Evolutionary conservation across 495 filamentous ascomycete genomes (phyloP), one percentile per base, ranked within the genome.

Genomic region (Xylaria flabelliformis): DNA sequence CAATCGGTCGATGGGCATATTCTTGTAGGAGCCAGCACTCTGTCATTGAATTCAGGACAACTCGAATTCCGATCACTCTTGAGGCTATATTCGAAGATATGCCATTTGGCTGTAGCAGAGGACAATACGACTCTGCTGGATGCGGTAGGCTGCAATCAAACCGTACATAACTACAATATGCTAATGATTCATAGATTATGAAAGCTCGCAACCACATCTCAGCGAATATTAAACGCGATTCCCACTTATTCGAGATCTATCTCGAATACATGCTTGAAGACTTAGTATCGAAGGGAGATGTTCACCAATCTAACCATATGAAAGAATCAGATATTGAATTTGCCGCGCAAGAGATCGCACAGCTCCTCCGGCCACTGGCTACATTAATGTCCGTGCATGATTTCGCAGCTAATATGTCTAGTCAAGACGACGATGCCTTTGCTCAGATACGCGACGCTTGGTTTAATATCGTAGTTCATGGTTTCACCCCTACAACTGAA

Each of bases 391-490:
- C 91, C 32, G 82, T 80, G 48, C 83, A 89, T 71, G 85, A 86
- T 26, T 74, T 84, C 6, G 74, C 80, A 19, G 74, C 82, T 9
- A 82, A 83, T 56, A 77, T 76, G 34, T 58, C 80, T 0, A 74
- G 78, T 13, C 80, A 84, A 21, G 88, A 91, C 73, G 90, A 93
- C 48, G 87, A 93, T 51, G 86, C 87, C 26, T 82, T 88, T 64
- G 86, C 89, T 24, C 83, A 97, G 59, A 89, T 96, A 73, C 91
- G 95, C 46, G 94, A 98, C 84, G 93, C 93, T 17, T 99, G 96
- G 96, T 97, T 97, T 80, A 99, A 99, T 78, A 92, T 98, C 64
- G 92, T 93, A 39, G 91, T 98, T 9, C 95, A 98, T 79, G 95
- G 94, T 42, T 97, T 98, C 77, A 90, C 87, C n/a, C 85, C 90